A percentile compares a stretch with the other conserved stretches of the same genome.
Evolutionary conservation across 192 early-diverging fungal genomes (phyloP).

Genomic region (Coemansia erecta): DNA sequence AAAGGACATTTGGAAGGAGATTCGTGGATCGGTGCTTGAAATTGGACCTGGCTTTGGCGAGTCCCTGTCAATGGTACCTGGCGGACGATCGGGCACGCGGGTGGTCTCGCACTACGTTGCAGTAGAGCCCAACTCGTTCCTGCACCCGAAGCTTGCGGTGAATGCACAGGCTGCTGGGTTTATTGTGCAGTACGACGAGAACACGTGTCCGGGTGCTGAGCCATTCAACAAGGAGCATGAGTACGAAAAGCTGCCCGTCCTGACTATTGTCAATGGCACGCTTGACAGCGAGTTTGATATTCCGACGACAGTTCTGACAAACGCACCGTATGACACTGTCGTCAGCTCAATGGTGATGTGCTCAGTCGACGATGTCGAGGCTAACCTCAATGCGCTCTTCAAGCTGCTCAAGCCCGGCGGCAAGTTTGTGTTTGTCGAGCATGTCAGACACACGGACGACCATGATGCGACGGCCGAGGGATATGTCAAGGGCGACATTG

Average conservation of each 20-base stretch:
- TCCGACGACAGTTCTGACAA: constrained; percentile 15
- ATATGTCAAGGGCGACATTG: constrained; percentile 1
- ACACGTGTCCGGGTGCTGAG: constrained; percentile 17
- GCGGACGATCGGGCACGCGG: neutral
- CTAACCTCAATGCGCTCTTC: constrained; percentile 20
- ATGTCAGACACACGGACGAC: constrained; percentile 32
- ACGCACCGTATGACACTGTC: constrained; percentile 33
- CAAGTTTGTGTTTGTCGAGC: constrained; percentile 37
- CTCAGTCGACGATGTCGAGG: constrained; percentile 24
- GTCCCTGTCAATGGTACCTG: constrained; percentile 11
- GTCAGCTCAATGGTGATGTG: constrained; percentile 40
- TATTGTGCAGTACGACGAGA: constrained; percentile 21
- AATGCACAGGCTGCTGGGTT: constrained; percentile 25
- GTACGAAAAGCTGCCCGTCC: neutral
- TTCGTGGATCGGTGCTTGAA: constrained; percentile 36
- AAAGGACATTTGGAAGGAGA: constrained; percentile 25
- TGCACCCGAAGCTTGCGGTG: constrained; percentile 16
- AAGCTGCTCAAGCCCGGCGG: constrained; percentile 38
- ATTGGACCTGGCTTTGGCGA: constrained; percentile 38
- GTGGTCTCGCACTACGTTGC: constrained; percentile 16
- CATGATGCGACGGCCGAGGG: constrained; percentile 8
- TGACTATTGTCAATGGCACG: constrained; percentile 43
- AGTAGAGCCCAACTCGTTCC: constrained; percentile 27
- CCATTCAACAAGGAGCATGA: neutral
- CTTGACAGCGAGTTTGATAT: constrained; percentile 19